Conservation (phyloP, 331 rosid genomes). For the Quercus tomentella region DNA sequence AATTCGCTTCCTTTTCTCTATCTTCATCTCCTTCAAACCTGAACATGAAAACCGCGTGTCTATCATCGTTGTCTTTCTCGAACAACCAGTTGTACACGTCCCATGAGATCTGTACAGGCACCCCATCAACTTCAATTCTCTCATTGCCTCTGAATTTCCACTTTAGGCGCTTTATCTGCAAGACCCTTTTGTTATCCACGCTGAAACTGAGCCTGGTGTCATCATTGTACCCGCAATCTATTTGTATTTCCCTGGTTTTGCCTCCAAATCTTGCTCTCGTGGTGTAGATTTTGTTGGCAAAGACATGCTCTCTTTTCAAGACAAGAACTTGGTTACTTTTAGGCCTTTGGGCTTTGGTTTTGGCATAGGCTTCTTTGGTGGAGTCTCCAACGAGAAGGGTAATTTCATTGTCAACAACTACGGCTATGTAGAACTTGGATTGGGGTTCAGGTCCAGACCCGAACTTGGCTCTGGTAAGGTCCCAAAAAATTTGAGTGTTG, state of each 20-base stretch:
- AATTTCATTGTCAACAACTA: constrained; percentile 55
- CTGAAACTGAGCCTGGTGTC: constrained; percentile 53
- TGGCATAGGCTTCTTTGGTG: constrained; percentile 50
- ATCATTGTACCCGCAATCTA: constrained; percentile 60
- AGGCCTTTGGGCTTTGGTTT: constrained; percentile 40
- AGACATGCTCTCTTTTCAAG: constrained; percentile 62
- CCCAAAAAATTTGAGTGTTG: constrained; percentile 64
- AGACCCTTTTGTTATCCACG: constrained; percentile 41
- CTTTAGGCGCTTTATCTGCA: constrained; percentile 69
- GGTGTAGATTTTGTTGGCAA: constrained; percentile 50
- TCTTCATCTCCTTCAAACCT: constrained; percentile 53
- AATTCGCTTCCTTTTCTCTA: not conserved
- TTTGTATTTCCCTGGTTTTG: constrained; percentile 47
- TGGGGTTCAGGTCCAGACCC: constrained; percentile 61
- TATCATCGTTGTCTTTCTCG: constrained; percentile 40
- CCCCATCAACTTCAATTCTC: constrained; percentile 60
- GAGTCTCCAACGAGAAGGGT: constrained; percentile 67
- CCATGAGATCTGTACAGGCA: constrained; percentile 81
- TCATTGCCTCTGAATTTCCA: constrained; percentile 95
- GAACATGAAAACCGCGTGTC: constrained; percentile 89
- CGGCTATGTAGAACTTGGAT: constrained; percentile 65
- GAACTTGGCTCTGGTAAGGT: constrained; percentile 58
- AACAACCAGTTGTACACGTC: constrained; percentile 87
- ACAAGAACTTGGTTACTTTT: constrained; percentile 37
- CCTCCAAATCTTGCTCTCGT: constrained; percentile 69